Evolutionary conservation across 768 basidiomycete species (phyloP).

Genomic region (Podaxis sp.): DNA sequence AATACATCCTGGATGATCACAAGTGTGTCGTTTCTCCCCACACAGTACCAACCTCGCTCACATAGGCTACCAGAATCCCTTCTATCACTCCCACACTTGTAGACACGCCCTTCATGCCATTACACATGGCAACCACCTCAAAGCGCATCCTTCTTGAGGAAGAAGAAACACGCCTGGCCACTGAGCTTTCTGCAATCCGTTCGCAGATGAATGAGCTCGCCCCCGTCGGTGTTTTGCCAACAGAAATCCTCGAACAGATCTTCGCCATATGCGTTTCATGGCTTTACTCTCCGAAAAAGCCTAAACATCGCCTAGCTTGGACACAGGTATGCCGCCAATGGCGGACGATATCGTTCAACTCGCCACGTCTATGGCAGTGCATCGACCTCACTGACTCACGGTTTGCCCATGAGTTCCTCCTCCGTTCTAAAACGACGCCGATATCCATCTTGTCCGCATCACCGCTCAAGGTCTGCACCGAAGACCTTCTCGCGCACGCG

Average conservation of each 20-base stretch:
- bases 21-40: neutral
- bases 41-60: neutral
- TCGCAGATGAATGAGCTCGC: slow-evolving; percentile 26
- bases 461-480: slow-evolving; percentile 26
- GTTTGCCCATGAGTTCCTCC: slow-evolving; percentile 34
- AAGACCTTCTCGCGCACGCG: slow-evolving; percentile 29
- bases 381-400: slow-evolving; percentile 37
- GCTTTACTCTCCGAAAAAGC: slow-evolving; percentile 30
- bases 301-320: slow-evolving; percentile 35
- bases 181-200: slow-evolving; percentile 28
- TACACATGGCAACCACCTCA: neutral
- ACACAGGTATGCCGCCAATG: slow-evolving; percentile 41
- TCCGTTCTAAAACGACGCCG: slow-evolving; percentile 33
- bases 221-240: slow-evolving; percentile 34
- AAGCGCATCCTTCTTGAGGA: slow-evolving; percentile 21
- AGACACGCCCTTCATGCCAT: neutral
- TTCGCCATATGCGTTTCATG: slow-evolving; percentile 38
- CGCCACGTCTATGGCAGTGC: slow-evolving; percentile 37
- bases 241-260: slow-evolving; percentile 40
- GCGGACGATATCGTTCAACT: slow-evolving; percentile 34
- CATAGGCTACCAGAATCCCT: neutral
- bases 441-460: slow-evolving; percentile 34
- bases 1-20: neutral
- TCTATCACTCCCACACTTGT: neutral
- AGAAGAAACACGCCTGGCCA: slow-evolving; percentile 28